Percentiles rank a stretch among this genome's conserved stretches.
Evolutionary conservation across 768 basidiomycete genomes (phyloP).

Genomic region (Leccinellum luteum): DNA sequence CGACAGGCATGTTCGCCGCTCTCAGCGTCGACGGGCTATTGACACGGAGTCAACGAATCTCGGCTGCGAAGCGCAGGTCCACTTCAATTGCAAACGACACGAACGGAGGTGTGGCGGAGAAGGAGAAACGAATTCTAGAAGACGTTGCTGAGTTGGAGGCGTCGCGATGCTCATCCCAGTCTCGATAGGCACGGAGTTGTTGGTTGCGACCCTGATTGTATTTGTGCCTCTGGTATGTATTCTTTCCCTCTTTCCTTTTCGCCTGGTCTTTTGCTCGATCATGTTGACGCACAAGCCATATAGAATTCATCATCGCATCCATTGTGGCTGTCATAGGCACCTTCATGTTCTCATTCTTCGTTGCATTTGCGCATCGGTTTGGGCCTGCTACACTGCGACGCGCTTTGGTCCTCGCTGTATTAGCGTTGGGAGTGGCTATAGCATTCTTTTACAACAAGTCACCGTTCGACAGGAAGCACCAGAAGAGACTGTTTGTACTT

Average conservation of each 20-base stretch:
- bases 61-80: neutral
- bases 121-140: neutral
- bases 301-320: conserved; percentile 84
- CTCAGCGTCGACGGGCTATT: conserved; percentile 52
- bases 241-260: neutral
- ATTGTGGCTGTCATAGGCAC: conserved; percentile 60
- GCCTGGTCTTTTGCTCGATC: conserved; percentile 1
- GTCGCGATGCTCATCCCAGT: conserved; percentile 55
- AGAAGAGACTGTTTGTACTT: conserved; percentile 80
- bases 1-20: conserved; percentile 53
- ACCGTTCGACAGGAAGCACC: conserved; percentile 83
- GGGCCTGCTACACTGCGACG: conserved; percentile 39
- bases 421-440: conserved; percentile 49
- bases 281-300: conserved; percentile 1
- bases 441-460: conserved; percentile 56
- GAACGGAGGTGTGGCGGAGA: neutral
- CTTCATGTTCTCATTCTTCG: conserved; percentile 53
- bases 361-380: conserved; percentile 78
- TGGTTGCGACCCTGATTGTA: conserved; percentile 68
- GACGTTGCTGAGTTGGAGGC: conserved; percentile 33
- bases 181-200: conserved; percentile 53
- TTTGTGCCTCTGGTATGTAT: conserved; percentile 82
- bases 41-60: conserved; percentile 22
- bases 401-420: conserved; percentile 42
- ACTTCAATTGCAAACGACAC: conserved; percentile 3